Evolutionary conservation across 2,329 filamentous ascomycete species (phyloP).

Genomic region (Penicillium sclerotiorum): DNA sequence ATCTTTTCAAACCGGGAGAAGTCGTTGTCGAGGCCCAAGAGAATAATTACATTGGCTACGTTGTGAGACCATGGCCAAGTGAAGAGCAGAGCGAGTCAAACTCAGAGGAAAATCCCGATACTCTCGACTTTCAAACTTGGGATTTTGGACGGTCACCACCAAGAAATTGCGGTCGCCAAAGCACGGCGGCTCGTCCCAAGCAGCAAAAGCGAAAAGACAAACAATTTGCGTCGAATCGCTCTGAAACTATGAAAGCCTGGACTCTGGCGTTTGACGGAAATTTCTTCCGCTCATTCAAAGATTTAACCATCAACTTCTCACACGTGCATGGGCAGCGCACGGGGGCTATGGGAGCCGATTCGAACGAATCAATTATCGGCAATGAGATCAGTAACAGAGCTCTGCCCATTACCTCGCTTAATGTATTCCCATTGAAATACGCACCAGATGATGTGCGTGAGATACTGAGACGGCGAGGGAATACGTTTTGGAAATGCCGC

Average conservation of each 20-base stretch:
- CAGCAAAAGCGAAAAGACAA: too few species aligned
- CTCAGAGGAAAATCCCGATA: not conserved
- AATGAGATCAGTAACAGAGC: not conserved
- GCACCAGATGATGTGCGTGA: not conserved
- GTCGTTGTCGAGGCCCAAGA: slow-evolving; percentile 1
- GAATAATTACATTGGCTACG: slow-evolving; percentile 5
- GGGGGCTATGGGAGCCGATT: not conserved
- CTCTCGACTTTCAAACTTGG: not conserved
- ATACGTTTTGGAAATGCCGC: not conserved
- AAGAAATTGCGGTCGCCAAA: too few species aligned
- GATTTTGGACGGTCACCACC: too few species aligned
- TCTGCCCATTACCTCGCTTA: not conserved
- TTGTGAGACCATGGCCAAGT: not conserved
- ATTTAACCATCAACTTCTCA: not conserved
- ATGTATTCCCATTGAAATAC: not conserved
- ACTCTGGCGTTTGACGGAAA: not conserved
- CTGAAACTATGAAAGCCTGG: not conserved
- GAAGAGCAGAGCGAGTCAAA: not conserved
- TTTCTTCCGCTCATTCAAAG: not conserved
- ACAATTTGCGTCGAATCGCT: too few species aligned
- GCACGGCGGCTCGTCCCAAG: too few species aligned
- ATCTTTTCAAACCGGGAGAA: slow-evolving; percentile 11
- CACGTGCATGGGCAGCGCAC: not conserved
- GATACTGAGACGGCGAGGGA: not conserved
- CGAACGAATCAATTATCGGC: not conserved